These are phyloP conservation scores for Postia placenta DNA, from an alignment of 768 basidiomycete genomes.

Conservation along the genomic window DNA sequence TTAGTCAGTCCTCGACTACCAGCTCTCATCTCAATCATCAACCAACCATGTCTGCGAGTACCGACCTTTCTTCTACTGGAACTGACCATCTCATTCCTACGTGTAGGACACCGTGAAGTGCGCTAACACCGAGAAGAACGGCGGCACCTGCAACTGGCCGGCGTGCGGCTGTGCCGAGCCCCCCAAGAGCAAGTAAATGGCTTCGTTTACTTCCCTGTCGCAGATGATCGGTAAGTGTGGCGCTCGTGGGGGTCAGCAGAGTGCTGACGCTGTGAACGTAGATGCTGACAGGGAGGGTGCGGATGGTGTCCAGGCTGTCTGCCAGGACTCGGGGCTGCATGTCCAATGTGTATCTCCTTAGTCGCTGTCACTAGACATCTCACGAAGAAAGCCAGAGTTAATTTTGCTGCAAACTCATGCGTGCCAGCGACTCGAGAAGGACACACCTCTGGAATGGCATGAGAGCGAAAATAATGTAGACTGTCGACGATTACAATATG, in stretches of 20 bases:
- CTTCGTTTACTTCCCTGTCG: neutral
- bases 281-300: too few species aligned
- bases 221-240: neutral
- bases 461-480: too few species aligned
- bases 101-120: constrained; percentile 2
- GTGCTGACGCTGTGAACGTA: too few species aligned
- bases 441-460: too few species aligned
- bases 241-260: too few species aligned
- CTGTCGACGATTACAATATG: too few species aligned
- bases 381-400: neutral
- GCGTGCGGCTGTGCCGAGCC: constrained; percentile 3
- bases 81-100: neutral
- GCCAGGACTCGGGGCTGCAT: neutral
- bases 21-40: neutral
- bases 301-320: neutral
- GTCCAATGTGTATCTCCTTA: neutral
- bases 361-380: neutral
- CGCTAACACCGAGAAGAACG: constrained; percentile 2
- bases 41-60: constrained; percentile 4
- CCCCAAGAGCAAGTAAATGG: constrained; percentile 2
- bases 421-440: too few species aligned
- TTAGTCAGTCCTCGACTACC: constrained; percentile 1
- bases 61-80: too few species aligned
- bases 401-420: too few species aligned
- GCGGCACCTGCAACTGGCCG: constrained; percentile 2